A percentile compares a stretch with the other conserved stretches of the same genome.
Conservation (phyloP, 2,329 filamentous ascomycete genomes). For the Aspergillus amoenus region DNA sequence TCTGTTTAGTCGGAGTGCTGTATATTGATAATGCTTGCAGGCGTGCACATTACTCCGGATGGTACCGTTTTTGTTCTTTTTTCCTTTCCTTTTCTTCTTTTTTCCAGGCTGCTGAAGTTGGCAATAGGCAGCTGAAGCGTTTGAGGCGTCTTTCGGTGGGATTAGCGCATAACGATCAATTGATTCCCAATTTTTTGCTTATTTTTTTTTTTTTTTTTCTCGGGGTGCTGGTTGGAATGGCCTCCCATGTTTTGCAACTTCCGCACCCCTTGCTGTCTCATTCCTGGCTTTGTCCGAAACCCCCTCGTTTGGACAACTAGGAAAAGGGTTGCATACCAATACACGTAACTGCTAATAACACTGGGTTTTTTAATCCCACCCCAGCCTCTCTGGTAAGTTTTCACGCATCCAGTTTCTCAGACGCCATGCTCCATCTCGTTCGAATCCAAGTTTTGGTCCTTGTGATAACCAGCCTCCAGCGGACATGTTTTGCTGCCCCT, state of each 20-base stretch:
- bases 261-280: conserved; percentile 17
- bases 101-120: not conserved
- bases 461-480: conserved; percentile 16
- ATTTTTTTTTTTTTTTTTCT: not conserved
- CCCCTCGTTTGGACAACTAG: not conserved
- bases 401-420: not conserved
- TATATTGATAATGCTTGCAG: conserved; percentile 11
- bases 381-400: not conserved
- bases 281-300: conserved; percentile 7
- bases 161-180: conserved; percentile 6
- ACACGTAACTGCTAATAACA: conserved; percentile 12
- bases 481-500: conserved; percentile 18
- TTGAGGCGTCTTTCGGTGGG: conserved; percentile 11
- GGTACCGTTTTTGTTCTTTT: not conserved
- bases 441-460: conserved; percentile 20
- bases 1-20: conserved; percentile 1
- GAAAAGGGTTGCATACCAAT: conserved; percentile 10
- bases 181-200: not conserved
- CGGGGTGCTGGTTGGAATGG: not conserved
- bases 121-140: conserved; percentile 11
- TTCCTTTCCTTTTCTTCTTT: not conserved
- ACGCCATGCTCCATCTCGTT: conserved; percentile 27
- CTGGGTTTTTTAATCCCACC: conserved; percentile 2
- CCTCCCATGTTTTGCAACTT: not conserved
- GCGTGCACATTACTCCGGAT: not conserved